These are phyloP conservation scores for Paramyrothecium sp. DNA, from an alignment of 2,329 filamentous ascomycete genomes.

Conservation along the genomic window DNA sequence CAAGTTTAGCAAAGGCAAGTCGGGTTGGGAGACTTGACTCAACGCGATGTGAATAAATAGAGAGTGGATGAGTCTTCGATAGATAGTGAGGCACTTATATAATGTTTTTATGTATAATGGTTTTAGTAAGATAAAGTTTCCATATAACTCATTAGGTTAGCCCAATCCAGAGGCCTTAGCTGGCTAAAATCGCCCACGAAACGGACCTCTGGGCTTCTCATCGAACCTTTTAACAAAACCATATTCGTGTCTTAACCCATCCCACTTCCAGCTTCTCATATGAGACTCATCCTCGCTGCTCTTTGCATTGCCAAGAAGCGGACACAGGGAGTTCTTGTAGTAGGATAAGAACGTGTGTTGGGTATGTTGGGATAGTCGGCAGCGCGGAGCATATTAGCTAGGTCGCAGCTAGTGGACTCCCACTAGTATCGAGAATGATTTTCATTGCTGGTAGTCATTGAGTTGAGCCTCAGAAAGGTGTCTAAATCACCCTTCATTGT, in stretches of 20 bases:
- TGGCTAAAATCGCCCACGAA: background rate
- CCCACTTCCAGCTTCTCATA: background rate
- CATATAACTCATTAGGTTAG: background rate
- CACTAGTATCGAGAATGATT: background rate
- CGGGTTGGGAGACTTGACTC: no score
- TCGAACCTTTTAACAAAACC: background rate
- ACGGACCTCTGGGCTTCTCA: background rate
- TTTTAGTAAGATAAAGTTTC: no score
- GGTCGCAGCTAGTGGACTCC: background rate
- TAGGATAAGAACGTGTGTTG: background rate
- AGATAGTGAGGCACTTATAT: no score
- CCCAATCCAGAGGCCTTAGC: background rate
- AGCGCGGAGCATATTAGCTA: background rate
- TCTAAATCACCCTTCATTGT: background rate
- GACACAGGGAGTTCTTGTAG: background rate
- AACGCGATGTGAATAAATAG: no score
- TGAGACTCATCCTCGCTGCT: background rate
- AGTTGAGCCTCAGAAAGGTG: background rate
- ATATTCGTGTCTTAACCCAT: background rate
- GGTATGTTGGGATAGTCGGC: background rate
- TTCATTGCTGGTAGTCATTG: background rate
- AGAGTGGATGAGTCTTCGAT: no score
- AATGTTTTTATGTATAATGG: no score
- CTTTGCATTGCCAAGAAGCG: background rate
- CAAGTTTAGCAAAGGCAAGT: no score